Evolutionary conservation across 768 basidiomycete species (phyloP), one percentile per base, ranked within the genome.

Genomic region (Pleurotus cornucopiae): DNA sequence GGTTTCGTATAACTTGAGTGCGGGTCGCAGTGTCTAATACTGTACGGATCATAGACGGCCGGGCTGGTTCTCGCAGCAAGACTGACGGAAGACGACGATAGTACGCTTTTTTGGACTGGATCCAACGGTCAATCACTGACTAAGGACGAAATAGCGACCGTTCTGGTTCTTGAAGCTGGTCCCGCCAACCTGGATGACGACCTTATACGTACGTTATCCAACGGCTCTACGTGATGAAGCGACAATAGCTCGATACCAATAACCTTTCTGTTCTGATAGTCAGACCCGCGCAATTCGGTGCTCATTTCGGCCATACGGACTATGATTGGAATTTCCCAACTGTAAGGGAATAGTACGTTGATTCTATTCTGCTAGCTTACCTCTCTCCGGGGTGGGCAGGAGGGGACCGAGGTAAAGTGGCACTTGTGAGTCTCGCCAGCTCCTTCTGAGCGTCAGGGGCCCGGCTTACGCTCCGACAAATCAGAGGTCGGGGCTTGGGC

Each of bases 401-500:
- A 7, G 30, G 41, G 41, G n/a, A 44, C 41, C 20, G n/a, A 44
- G 20, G 41, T 44, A 16, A 21, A 9, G 20, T 44, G 41, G 41
- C 41, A 44, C 20, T 21, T 44, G 61, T 39, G 47, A 23, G 44
- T 53, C 49, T 58, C 13, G 23, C 56, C 45, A 9, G 20, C 34
- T n/a, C 11, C 20, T 58, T 55, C 6, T 37, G 37, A 11, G 47
- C 13, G 41, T 52, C 38, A 47, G 12, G 1, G 25, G 3, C 41
- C 13, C 1, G 12, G 3, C 14, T 30, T 1, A 25, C 4, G 14
- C 6, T n/a, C 12, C 12, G 11, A 11, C 7, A 5, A 7, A 16
- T 1, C 6, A 66, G 65, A 5, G 64, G 65, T 13, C 56, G 60
- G 20, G 60, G 62, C 11, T 63, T 66, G 13, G 65, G 65, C 14